A percentile compares a stretch with the other conserved stretches of the same genome.
phyloP scores from a whole-genome alignment of 352 stramenopile species.

The Halophytophthora batemanensis region DNA sequence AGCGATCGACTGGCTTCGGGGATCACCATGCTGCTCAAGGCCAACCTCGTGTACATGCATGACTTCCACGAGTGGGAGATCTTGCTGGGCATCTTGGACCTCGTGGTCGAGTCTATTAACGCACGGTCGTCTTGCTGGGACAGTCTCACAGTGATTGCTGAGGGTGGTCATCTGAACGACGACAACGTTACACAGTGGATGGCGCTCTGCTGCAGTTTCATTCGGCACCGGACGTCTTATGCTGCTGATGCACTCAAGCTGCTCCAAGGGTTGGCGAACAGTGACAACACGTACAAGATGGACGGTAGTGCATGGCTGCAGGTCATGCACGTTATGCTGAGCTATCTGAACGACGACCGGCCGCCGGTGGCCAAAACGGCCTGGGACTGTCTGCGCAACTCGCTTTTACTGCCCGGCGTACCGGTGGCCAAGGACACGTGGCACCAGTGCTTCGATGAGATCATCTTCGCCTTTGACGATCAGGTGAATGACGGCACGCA shows the following conservation, averaged over 20 bases:
- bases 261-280: constrained; percentile 70
- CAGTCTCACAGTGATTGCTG: constrained; percentile 63
- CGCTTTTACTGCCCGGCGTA: constrained; percentile 66
- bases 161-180: constrained; percentile 69
- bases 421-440: constrained; percentile 71
- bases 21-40: constrained; percentile 83
- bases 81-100: constrained; percentile 67
- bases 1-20: constrained; percentile 76
- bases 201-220: constrained; percentile 70
- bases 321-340: constrained; percentile 85
- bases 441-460: constrained; percentile 82
- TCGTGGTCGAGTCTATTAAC: constrained; percentile 79
- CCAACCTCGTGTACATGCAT: constrained; percentile 88
- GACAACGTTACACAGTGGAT: constrained; percentile 85
- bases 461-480: constrained; percentile 87
- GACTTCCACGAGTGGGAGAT: constrained; percentile 80
- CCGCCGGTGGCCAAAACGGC: constrained; percentile 73
- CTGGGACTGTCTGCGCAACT: constrained; percentile 85
- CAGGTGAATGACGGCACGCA: constrained; percentile 62
- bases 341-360: constrained; percentile 79
- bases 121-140: constrained; percentile 72
- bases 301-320: constrained; percentile 73
- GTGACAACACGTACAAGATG: constrained; percentile 72
- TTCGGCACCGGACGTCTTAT: constrained; percentile 75
- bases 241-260: constrained; percentile 73